Evolutionary conservation across 306 rosid species (phyloP).

Genomic region (Rosa lucieae): DNA sequence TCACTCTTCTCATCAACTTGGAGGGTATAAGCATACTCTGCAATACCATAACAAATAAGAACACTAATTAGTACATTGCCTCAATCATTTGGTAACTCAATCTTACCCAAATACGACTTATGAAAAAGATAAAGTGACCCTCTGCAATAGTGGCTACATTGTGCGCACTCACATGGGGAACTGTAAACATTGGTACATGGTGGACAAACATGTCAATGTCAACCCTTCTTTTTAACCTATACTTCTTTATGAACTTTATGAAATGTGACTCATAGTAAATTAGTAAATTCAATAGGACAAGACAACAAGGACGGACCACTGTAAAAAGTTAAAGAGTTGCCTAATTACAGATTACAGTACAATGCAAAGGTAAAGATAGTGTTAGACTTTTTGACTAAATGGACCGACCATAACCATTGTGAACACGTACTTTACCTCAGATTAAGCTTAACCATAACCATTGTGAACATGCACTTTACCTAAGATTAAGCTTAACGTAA

Average conservation of each 20-base stretch:
- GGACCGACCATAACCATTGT: neutral
- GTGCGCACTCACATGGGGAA: constrained; percentile 5
- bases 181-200: neutral
- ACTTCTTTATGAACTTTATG: neutral
- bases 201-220: constrained; percentile 19
- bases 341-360: too few relatives aligned
- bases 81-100: neutral
- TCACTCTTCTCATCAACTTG: constrained; percentile 98
- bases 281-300: neutral
- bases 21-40: constrained; percentile 89
- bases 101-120: neutral
- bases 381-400: constrained; percentile 11
- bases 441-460: neutral
- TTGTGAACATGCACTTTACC: neutral
- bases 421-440: neutral
- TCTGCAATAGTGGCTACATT: neutral
- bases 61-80: neutral
- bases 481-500: neutral
- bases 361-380: neutral
- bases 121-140: neutral
- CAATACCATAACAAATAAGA: constrained; percentile 13
- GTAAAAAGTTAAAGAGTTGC: neutral
- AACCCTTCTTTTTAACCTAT: neutral
- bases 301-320: neutral
- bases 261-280: neutral